Evolutionary conservation across 768 basidiomycete species (phyloP).

Genomic region (Lactarius akahatsu): DNA sequence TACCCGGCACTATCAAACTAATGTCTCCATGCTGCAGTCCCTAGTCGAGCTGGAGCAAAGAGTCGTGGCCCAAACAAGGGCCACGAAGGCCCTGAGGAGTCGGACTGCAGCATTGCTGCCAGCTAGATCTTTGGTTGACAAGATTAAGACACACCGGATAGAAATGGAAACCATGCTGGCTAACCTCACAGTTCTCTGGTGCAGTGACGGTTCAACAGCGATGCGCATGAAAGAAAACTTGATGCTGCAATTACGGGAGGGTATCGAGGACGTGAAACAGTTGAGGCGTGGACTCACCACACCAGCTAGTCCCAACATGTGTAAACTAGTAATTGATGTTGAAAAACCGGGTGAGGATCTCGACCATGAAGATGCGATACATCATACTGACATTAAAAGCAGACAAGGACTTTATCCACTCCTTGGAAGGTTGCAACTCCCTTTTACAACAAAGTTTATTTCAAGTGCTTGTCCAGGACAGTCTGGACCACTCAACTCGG

Average conservation of each 20-base stretch:
- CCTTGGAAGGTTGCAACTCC: not conserved
- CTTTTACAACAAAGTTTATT: slow-evolving; percentile 4
- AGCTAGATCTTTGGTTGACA: no score
- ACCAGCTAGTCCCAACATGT: not conserved
- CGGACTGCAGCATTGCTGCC: no score
- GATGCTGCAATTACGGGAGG: not conserved
- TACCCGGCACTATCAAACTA: no score
- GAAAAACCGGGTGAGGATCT: not conserved
- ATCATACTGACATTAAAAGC: not conserved
- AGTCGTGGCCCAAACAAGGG: no score
- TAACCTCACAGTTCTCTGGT: not conserved
- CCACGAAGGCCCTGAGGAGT: no score
- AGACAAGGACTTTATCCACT: not conserved
- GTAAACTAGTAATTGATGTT: not conserved
- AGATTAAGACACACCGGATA: no score
- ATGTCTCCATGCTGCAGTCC: no score
- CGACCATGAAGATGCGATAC: not conserved
- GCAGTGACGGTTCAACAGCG: not conserved
- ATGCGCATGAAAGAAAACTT: not conserved
- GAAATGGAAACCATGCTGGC: not conserved
- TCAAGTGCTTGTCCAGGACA: slow-evolving; percentile 7
- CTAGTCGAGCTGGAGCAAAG: no score
- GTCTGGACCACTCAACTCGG: not conserved
- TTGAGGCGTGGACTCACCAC: not conserved
- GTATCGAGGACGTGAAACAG: not conserved